These are phyloP conservation scores for Podospora sp. DNA, from an alignment of 495 filamentous ascomycete species.

Conservation along the genomic window DNA sequence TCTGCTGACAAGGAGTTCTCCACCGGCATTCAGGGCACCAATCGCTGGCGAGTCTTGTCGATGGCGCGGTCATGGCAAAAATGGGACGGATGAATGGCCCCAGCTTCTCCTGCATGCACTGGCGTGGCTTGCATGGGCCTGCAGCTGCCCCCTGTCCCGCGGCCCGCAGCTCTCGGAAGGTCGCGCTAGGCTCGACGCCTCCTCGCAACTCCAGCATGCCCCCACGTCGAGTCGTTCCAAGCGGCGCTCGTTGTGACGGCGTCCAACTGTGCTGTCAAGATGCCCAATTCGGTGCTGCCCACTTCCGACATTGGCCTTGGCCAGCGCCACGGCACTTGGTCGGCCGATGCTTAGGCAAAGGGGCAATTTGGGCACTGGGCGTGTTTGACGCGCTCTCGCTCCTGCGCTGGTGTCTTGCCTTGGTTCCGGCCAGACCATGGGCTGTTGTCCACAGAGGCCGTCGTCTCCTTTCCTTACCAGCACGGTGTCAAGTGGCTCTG, in stretches of 20 bases:
- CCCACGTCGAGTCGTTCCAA: conserved; percentile 10
- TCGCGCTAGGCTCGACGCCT: conserved; percentile 13
- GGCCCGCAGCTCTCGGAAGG: neutral
- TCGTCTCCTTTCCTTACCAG: neutral
- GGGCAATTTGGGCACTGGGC: neutral
- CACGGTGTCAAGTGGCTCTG: conserved; percentile 7
- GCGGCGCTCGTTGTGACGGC: neutral
- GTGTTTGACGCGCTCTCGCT: neutral
- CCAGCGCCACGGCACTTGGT: conserved; percentile 1
- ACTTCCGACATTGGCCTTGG: neutral
- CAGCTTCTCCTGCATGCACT: neutral
- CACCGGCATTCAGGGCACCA: neutral
- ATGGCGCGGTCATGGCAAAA: neutral
- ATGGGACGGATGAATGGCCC: neutral
- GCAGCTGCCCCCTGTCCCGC: conserved; percentile 1
- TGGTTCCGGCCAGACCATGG: neutral
- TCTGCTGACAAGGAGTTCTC: neutral
- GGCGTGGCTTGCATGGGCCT: conserved; percentile 15
- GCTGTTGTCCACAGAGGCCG: neutral
- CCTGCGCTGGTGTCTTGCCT: neutral
- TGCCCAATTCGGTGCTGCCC: neutral
- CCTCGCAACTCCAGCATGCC: conserved; percentile 6
- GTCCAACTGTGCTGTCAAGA: neutral
- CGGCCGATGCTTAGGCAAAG: neutral
- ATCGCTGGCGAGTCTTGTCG: neutral